phyloP scores from a whole-genome alignment of 1,139 yeast species.

The Yamadazyma oceani region DNA sequence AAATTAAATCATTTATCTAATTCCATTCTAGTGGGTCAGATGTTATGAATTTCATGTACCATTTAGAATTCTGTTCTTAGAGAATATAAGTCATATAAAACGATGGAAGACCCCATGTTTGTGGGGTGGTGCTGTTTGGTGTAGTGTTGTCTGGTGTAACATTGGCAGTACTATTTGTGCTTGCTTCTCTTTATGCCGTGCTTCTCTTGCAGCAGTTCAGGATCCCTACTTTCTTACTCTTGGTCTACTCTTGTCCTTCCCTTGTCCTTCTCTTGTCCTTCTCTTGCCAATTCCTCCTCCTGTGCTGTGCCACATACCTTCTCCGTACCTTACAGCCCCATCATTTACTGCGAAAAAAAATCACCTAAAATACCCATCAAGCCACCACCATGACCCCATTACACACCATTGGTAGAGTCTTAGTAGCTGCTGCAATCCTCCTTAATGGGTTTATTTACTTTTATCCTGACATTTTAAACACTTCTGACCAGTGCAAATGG shows the following conservation, averaged over 20 bases:
- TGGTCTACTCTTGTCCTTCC: too few species aligned
- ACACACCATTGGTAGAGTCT: conserved; percentile 2
- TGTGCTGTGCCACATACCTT: too few species aligned
- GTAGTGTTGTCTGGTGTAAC: too few species aligned
- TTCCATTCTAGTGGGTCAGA: background rate
- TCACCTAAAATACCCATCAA: background rate
- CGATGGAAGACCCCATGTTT: too few species aligned
- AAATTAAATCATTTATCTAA: background rate
- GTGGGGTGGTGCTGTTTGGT: too few species aligned
- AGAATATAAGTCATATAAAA: conserved; percentile 5
- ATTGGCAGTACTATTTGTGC: too few species aligned
- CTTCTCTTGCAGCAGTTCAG: too few species aligned
- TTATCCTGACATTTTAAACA: conserved; percentile 63
- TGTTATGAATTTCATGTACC: conserved; percentile 8
- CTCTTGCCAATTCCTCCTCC: too few species aligned
- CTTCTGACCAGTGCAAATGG: conserved; percentile 61
- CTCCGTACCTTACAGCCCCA: too few species aligned
- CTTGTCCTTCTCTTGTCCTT: too few species aligned
- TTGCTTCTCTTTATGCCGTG: too few species aligned
- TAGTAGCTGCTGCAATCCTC: conserved; percentile 17
- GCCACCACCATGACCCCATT: background rate
- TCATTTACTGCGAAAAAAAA: conserved; percentile 3
- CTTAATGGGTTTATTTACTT: conserved; percentile 66
- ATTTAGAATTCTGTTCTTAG: conserved; percentile 9
- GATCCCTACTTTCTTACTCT: too few species aligned